phyloP scores from a whole-genome alignment of 352 stramenopile genomes.

The Blastocystis sp. region DNA sequence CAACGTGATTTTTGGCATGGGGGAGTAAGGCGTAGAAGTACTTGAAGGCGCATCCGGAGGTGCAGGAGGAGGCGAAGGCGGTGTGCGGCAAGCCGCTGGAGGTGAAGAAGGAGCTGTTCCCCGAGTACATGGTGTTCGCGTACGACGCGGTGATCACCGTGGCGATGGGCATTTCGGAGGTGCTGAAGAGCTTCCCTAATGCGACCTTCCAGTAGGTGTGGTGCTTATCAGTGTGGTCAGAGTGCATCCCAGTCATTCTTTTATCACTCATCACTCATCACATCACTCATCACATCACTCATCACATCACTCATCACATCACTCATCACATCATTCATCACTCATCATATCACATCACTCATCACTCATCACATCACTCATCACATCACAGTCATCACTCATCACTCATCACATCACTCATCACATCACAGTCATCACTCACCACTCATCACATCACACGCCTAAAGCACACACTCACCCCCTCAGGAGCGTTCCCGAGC shows the following conservation, averaged over 20 bases:
- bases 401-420: too few species aligned
- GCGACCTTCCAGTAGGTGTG: slow-evolving; percentile 21
- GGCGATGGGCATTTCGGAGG: not conserved
- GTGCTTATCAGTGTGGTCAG: not conserved
- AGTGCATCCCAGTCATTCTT: too few species aligned
- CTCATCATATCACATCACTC: too few species aligned
- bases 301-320: too few species aligned
- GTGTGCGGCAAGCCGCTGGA: not conserved
- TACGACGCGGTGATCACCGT: slow-evolving; percentile 41
- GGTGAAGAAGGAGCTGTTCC: not conserved
- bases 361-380: too few species aligned
- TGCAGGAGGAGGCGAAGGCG: slow-evolving; percentile 29
- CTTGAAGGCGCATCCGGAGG: not conserved
- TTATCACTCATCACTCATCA: too few species aligned
- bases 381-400: too few species aligned
- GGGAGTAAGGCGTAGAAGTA: not conserved
- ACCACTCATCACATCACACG: too few species aligned
- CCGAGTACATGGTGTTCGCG: slow-evolving; percentile 53
- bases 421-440: too few species aligned
- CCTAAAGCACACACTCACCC: too few species aligned
- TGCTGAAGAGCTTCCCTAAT: slow-evolving; percentile 9
- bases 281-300: too few species aligned
- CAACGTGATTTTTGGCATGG: not conserved
- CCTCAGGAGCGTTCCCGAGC: not conserved
- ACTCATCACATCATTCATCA: too few species aligned